Base-by-base conservation (phyloP, 73 alveolate genomes). In the Paramecium sonneborni region DNA sequence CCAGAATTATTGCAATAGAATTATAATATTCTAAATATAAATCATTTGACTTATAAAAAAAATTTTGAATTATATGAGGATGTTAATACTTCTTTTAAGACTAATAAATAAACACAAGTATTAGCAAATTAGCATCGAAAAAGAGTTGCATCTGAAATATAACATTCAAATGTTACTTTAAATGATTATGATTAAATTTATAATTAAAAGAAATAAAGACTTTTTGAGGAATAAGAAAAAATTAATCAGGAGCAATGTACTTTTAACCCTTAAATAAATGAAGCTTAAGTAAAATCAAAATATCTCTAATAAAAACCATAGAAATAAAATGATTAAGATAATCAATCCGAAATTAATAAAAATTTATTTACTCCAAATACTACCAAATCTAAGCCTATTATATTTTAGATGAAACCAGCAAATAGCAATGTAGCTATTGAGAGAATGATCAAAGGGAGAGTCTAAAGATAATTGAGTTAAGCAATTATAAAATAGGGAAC, bases 31-130 rank as follows among this genome's bases (percentile, higher is more conserved):
- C 20, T 74, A 34, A 37, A 74, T 74, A 18, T 74, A 38, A 74
- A 74, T 39, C 58, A 74, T 74, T 39, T 34, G 26, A n/a, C 87
- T 0, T 74, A 74, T 74, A 74, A 74, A 34, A 74, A 74, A 74
- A 39, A 37, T 74, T n/a, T 14, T 32, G 32, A 23, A 1, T 39
- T 39, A 1, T 3, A 74, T 2, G 12, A 74, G 6, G 57, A 74
- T 34, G 32, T 28, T 18, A 34, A 74, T 0, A 34, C 37, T 8
- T 34, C 58, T 28, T 34, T 74, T 37, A 34, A 74, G 35, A 39
- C 58, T 15, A 34, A 28, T 21, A 37, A 74, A 74, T 28, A 74
- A 74, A 74, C 87, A 12, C 15, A 74, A 39, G 56, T n/a, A 11
- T 35, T 74, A 10, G 87, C 87, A 34, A 28, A 30, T 9, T 34